Conservation (phyloP, 257 asterid species). For the Cordia subcordata region DNA sequence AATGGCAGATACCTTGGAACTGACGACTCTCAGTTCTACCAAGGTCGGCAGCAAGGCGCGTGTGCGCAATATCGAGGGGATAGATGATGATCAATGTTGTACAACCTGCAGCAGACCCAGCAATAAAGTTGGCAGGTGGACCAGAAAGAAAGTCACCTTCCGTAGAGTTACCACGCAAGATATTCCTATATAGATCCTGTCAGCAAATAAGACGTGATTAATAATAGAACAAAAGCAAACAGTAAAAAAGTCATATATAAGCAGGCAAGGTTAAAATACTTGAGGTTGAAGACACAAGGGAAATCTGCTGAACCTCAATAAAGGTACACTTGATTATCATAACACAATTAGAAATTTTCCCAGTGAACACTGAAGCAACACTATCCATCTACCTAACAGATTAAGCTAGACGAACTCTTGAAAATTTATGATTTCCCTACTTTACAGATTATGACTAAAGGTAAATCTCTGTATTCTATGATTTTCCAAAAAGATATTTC, state of each 20-base stretch:
- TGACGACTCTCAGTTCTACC: slow-evolving; percentile 75
- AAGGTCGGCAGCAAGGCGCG: slow-evolving; percentile 94
- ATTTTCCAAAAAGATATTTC: too few relatives aligned
- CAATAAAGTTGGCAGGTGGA: slow-evolving; percentile 68
- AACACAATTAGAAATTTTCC: too few relatives aligned
- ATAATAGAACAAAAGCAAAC: background rate
- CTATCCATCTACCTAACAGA: too few relatives aligned
- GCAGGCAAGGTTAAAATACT: too few relatives aligned
- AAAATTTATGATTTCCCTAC: too few relatives aligned
- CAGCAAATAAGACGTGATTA: slow-evolving; percentile 6
- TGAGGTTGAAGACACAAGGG: too few relatives aligned
- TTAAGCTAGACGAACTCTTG: too few relatives aligned
- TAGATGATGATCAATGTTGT: slow-evolving; percentile 77
- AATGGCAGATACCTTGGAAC: slow-evolving; percentile 77
- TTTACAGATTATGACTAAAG: too few relatives aligned
- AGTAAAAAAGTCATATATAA: background rate
- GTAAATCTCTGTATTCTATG: too few relatives aligned
- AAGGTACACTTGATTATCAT: too few relatives aligned
- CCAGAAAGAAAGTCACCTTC: slow-evolving; percentile 62
- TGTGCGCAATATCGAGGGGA: slow-evolving; percentile 95
- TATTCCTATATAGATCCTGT: slow-evolving; percentile 79
- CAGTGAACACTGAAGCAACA: too few relatives aligned
- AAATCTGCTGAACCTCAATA: too few relatives aligned
- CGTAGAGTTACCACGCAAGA: slow-evolving; percentile 49
- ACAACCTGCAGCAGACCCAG: slow-evolving; percentile 95